Conservation (phyloP, 2,329 filamentous ascomycete species). For the Clarireedia homoeocarpa region DNA sequence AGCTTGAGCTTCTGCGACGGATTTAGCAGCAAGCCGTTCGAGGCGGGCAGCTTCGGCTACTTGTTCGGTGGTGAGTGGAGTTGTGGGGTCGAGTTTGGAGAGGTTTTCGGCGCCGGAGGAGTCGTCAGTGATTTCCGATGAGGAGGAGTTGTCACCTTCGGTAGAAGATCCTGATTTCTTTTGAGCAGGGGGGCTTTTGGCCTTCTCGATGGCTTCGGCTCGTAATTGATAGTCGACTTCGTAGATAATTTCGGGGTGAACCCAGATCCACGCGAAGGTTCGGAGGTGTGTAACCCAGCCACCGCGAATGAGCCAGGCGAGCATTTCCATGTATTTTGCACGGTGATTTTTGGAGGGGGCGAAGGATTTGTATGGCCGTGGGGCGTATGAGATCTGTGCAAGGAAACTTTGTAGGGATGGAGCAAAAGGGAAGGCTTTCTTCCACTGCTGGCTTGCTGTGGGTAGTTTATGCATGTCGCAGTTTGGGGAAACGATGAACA, state of each 20-base stretch:
- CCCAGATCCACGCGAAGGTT: conserved; percentile 83
- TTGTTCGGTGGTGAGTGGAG: conserved; percentile 42
- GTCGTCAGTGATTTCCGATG: conserved; percentile 8
- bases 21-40: conserved; percentile 48
- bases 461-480: conserved; percentile 68
- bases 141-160: conserved; percentile 5
- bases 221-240: conserved; percentile 68
- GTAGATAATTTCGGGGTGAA: conserved; percentile 74
- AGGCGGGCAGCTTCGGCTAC: conserved; percentile 55
- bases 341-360: conserved; percentile 85
- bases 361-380: conserved; percentile 73
- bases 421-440: conserved; percentile 71
- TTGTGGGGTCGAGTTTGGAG: conserved; percentile 19
- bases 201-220: conserved; percentile 39
- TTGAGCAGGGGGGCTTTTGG: conserved; percentile 25
- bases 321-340: conserved; percentile 77
- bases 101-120: not conserved
- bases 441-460: conserved; percentile 63
- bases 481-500: conserved; percentile 87
- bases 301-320: conserved; percentile 87
- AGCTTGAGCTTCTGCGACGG: conserved; percentile 43
- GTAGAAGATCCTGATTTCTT: conserved; percentile 9
- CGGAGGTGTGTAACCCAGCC: conserved; percentile 92
- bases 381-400: conserved; percentile 70
- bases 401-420: conserved; percentile 82